Conservation (phyloP, 108 stramenopile genomes). For the Conticribra weissflogii region DNA sequence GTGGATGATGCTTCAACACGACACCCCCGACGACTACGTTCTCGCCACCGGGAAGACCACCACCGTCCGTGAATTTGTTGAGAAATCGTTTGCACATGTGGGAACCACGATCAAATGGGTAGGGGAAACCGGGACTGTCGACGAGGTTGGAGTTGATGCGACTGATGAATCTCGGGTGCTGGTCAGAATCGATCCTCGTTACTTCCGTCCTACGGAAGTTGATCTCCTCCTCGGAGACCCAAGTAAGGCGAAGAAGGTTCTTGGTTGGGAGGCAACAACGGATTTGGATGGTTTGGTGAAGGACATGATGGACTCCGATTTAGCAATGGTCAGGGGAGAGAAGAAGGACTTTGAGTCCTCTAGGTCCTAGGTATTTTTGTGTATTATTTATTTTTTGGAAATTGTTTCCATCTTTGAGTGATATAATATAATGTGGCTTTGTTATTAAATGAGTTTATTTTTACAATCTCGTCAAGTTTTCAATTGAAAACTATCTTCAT, state of each 20-base stretch:
- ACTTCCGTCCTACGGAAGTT: conserved; percentile 99
- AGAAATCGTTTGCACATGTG: conserved; percentile 89
- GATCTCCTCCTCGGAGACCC: conserved; percentile 97
- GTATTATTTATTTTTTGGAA: neutral
- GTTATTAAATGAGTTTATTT: too few relatives aligned
- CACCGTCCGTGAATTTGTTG: conserved; percentile 97
- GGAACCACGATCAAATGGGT: conserved; percentile 90
- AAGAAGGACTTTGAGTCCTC: conserved; percentile 51
- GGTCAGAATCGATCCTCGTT: conserved; percentile 93
- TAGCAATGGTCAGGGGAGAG: conserved; percentile 84
- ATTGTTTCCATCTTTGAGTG: too few relatives aligned
- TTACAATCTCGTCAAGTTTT: too few relatives aligned
- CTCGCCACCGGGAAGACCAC: conserved; percentile 98
- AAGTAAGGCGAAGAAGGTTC: conserved; percentile 90
- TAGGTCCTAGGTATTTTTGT: conserved; percentile 30
- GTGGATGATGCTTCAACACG: conserved; percentile 99
- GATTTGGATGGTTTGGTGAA: conserved; percentile 87
- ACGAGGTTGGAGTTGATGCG: conserved; percentile 95
- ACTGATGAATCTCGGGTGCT: conserved; percentile 81
- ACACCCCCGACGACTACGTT: conserved; percentile 96
- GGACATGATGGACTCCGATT: conserved; percentile 96
- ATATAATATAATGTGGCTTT: too few relatives aligned
- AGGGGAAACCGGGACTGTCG: conserved; percentile 89
- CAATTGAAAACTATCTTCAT: too few relatives aligned
- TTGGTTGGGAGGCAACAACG: conserved; percentile 91